Evolutionary conservation across 345 rosid species (phyloP).

Genomic region (Firmiana major): DNA sequence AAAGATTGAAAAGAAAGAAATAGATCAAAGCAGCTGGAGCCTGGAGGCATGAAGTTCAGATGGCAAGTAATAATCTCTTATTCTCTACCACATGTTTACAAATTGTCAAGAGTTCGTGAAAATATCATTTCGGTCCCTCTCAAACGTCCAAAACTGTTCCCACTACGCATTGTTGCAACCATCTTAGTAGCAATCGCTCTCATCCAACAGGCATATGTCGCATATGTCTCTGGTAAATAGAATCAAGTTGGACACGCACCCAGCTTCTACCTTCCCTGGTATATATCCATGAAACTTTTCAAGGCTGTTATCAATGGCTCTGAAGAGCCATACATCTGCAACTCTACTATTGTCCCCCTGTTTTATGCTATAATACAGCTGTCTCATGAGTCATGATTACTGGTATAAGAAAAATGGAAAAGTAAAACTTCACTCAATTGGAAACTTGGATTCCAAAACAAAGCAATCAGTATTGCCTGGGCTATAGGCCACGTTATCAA

Average conservation of each 20-base stretch:
- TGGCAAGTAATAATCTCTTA: not conserved
- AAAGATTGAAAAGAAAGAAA: too few species aligned
- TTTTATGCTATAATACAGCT: not conserved
- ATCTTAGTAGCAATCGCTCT: not conserved
- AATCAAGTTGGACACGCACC: constrained; percentile 1
- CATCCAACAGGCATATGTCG: not conserved
- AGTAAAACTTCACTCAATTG: not conserved
- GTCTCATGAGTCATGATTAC: not conserved
- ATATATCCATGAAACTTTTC: not conserved
- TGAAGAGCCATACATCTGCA: constrained; percentile 1
- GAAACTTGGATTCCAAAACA: not conserved
- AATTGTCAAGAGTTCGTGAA: not conserved
- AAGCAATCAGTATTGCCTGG: not conserved
- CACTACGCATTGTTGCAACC: not conserved
- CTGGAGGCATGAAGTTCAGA: too few species aligned
- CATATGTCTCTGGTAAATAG: not conserved
- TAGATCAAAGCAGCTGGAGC: too few species aligned
- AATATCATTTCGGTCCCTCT: not conserved
- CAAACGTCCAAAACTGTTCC: constrained; percentile 3
- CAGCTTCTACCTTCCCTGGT: constrained; percentile 13
- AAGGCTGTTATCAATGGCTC: not conserved
- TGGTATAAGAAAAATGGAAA: not conserved
- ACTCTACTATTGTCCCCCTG: not conserved
- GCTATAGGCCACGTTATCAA: not conserved
- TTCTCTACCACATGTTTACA: not conserved